phyloP scores from a whole-genome alignment of 768 basidiomycete species.

The Sutorius australiensis region DNA sequence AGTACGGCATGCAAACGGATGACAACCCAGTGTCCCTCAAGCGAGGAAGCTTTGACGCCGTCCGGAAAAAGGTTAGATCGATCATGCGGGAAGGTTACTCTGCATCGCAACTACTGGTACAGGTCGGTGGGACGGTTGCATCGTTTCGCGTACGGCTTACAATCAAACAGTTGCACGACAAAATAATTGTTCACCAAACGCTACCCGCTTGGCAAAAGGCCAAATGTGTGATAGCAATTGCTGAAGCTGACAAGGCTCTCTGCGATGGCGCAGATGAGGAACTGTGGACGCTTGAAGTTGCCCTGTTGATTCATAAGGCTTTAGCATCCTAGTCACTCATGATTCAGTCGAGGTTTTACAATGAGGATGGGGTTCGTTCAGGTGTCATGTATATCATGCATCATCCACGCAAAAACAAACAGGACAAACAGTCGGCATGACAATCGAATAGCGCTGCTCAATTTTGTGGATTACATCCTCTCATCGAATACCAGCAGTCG shows the following conservation, averaged over 20 bases:
- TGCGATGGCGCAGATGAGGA: constrained; percentile 98
- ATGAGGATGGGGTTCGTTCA: constrained; percentile 10
- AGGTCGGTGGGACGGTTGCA: constrained; percentile 50
- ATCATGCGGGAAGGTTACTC: constrained; percentile 90
- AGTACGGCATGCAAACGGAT: constrained; percentile 52
- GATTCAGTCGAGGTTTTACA: neutral
- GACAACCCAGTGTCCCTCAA: constrained; percentile 21
- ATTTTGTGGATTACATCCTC: constrained; percentile 13
- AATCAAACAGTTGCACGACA: constrained; percentile 74
- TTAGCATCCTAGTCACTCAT: constrained; percentile 27
- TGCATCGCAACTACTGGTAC: constrained; percentile 80
- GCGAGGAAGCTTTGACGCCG: constrained; percentile 48
- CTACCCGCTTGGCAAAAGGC: constrained; percentile 80
- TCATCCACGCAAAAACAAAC: constrained; percentile 10
- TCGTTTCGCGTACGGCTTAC: constrained; percentile 7
- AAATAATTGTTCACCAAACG: constrained; percentile 78
- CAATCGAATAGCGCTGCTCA: constrained; percentile 11
- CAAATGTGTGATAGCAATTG: constrained; percentile 75
- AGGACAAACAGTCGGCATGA: constrained; percentile 15
- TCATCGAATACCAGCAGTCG: constrained; percentile 85
- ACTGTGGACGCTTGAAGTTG: constrained; percentile 88
- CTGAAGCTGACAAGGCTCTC: constrained; percentile 93
- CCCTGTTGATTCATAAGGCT: constrained; percentile 70
- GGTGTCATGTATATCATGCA: neutral
- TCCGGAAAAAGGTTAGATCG: constrained; percentile 69